Evolutionary conservation across 2,329 filamentous ascomycete species (phyloP).

Genomic region (Gremmenia infestans): DNA sequence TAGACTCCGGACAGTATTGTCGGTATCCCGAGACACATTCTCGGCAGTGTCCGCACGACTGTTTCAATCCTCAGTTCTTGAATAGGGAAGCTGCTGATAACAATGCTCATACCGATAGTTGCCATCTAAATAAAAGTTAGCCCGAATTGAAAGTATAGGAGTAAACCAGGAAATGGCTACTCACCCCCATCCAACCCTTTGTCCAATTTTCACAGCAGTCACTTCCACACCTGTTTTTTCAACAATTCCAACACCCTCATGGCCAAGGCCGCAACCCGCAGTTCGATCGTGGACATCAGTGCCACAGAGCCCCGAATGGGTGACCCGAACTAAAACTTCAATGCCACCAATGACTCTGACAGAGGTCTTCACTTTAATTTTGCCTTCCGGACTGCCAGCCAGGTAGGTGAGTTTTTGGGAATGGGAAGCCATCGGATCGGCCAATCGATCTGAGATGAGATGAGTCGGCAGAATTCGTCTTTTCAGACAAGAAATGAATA

Average conservation of each 20-base stretch:
- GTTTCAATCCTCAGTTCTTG: background rate
- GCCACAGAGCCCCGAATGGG: constrained; percentile 50
- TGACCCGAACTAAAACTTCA: constrained; percentile 54
- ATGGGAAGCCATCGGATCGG: no score
- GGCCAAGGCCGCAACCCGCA: constrained; percentile 37
- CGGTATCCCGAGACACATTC: constrained; percentile 6
- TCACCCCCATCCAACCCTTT: constrained; percentile 39
- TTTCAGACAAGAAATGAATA: no score
- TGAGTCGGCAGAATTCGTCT: no score
- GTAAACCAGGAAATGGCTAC: no score
- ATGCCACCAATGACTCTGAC: no score
- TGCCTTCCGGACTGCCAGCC: no score
- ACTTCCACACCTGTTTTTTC: constrained; percentile 51
- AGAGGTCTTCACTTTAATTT: no score
- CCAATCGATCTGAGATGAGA: no score
- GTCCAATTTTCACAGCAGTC: constrained; percentile 42
- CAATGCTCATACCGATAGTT: constrained; percentile 1
- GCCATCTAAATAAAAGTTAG: constrained; percentile 2
- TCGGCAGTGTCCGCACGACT: constrained; percentile 16
- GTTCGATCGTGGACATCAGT: constrained; percentile 29
- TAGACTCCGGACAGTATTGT: constrained; percentile 5
- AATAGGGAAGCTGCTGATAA: background rate
- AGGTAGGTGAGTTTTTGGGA: no score
- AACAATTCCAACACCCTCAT: constrained; percentile 35
- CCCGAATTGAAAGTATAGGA: no score